Evolutionary conservation across 163 green algal genomes (phyloP), one percentile per base, ranked within the genome.

Genomic region (Prototheca stagnorum): DNA sequence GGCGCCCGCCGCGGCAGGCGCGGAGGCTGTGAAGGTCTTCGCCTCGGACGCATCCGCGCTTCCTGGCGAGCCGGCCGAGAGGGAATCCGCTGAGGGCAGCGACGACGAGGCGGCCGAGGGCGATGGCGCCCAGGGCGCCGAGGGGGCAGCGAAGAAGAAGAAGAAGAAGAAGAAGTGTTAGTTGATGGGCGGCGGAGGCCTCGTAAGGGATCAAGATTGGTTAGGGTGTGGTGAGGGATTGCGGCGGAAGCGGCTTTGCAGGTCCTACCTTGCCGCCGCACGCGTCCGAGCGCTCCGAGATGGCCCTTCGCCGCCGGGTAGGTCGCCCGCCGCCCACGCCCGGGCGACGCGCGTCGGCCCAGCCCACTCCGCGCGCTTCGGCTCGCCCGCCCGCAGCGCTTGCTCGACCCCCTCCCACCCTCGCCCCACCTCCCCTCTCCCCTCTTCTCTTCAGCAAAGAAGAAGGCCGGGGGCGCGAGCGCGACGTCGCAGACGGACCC

Each of bases 401-500:
- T n/a, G n/a, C n/a, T n/a, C n/a, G n/a, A n/a, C n/a, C n/a, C n/a
- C n/a, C n/a, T n/a, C n/a, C n/a, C n/a, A n/a, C n/a, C n/a, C n/a
- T n/a, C n/a, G n/a, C n/a, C n/a, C n/a, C n/a, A n/a, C n/a, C n/a
- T n/a, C n/a, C n/a, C n/a, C n/a, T n/a, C n/a, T n/a, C n/a, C n/a
- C n/a, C n/a, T 1, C 35, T 3, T 26, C 20, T 1, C 12, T 61
- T 46, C 61, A 64, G 57, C 36, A 9, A 79, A 76, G 54, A 81
- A 77, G 54, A 78, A 74, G 51, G n/a, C n/a, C n/a, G n/a, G n/a
- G n/a, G n/a, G n/a, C n/a, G n/a, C n/a, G n/a, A n/a, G n/a, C n/a
- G 50, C 47, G 7, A 56, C 44, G 24, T 25, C 69, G 42, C 90
- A 98, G 59, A 97, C 89, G 5, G 65, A 75, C 26, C 90, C 90